Evolutionary conservation across 2,329 filamentous ascomycete genomes (phyloP).

Genomic region (Phyllachora maydis): DNA sequence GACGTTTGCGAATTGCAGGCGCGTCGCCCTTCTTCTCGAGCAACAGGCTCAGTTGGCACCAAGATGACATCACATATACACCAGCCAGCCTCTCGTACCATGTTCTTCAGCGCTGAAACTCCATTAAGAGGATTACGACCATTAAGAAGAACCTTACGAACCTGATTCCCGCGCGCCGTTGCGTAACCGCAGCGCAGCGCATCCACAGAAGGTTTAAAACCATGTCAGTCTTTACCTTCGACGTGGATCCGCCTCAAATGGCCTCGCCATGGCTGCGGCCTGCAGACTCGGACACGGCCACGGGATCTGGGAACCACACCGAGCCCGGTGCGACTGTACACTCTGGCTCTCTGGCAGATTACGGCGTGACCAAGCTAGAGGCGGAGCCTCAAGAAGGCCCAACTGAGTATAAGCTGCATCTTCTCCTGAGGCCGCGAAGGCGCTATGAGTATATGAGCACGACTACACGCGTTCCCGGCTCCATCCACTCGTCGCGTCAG

Average conservation of each 20-base stretch:
- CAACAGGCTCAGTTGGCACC: conserved; percentile 3
- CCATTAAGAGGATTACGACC: too few species aligned
- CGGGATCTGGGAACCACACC: too few species aligned
- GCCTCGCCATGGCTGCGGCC: conserved; percentile 73
- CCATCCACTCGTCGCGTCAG: conserved; percentile 11
- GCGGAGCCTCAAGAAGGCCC: conserved; percentile 88
- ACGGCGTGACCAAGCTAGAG: conserved; percentile 54
- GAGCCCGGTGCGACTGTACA: too few species aligned
- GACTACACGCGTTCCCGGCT: conserved; percentile 11
- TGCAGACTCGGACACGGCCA: conserved; percentile 18
- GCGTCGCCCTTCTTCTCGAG: too few species aligned
- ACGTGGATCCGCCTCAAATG: conserved; percentile 70
- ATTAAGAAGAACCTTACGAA: too few species aligned
- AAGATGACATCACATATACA: conserved; percentile 21
- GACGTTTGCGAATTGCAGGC: too few species aligned
- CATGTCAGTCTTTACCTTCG: conserved; percentile 94
- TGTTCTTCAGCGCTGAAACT: conserved; percentile 9
- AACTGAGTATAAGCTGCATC: conserved; percentile 89
- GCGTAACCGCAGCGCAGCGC: too few species aligned
- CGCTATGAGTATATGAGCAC: conserved; percentile 57
- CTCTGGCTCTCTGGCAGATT: conserved; percentile 30
- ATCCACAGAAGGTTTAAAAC: too few species aligned
- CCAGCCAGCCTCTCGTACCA: conserved; percentile 5
- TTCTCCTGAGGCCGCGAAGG: conserved; percentile 61
- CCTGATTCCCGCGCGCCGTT: too few species aligned